Evolutionary conservation across 768 basidiomycete genomes (phyloP), one percentile per base, ranked within the genome.

Genomic region (Vishniacozyma victoriae): DNA sequence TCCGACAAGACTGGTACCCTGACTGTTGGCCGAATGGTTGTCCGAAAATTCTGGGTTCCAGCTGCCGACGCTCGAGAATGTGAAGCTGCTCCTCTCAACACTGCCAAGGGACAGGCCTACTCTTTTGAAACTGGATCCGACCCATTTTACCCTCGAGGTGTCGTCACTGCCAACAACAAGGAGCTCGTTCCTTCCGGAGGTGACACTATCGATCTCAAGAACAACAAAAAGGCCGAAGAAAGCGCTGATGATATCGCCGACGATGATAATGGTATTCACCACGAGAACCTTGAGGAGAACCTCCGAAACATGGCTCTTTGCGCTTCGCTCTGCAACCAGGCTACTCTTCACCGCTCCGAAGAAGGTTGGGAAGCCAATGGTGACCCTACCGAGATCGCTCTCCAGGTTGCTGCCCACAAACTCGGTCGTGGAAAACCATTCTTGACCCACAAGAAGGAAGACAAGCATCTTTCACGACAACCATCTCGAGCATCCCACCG

Each of bases 1-100:
- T 80, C 79, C 19, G 82, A 84, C 66, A 83, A 83, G 52, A 84
- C 82, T 0, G 82, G 82, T 20, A 84, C 82, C 14, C 60, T 76
- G 33, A 76, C 74, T 13, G 58, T 72, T 33, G 75, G 76, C 35
- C 73, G 74, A 53, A 76, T 76, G 76, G 73, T 75, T 16, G 70
- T 73, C 41, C 70, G 72, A 22, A 72, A 73, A 26, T 73, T 73
- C 24, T 77, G 74, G 73, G 43, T 78, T 64, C 55, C 75, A 67
- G 51, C 73, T 57, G 39, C 40, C 24, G 58, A 70, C 22, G 60
- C 57, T 6, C 54, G 54, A 15, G 58, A 60, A 13, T 57, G 60
- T 38, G 69, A 70, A 12, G 56, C 65, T n/a, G 57, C 60, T 18
- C 54, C 57, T 33, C 16, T 67, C 33, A 53, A 70, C 38, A 62